Conservation (phyloP, 805 yeast species). For the Schizosaccharomyces pombe region ASM294v3 CU329670.1:375501-376000, state of each 20-base stretch:
- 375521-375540: conserved; percentile 94
- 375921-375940: too few relatives aligned
- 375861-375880: too few relatives aligned
- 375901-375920: too few relatives aligned
- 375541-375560: conserved; percentile 72
- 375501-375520: conserved; percentile 82
- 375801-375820: conserved; percentile 11
- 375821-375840: conserved; percentile 8
- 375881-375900: too few relatives aligned
- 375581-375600: conserved; percentile 80
- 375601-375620: conserved; percentile 64
- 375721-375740: neutral
- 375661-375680: conserved; percentile 17
- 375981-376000: too few relatives aligned
- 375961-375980: too few relatives aligned
- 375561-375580: conserved; percentile 90
- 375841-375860: too few relatives aligned
- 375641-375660: conserved; percentile 79
- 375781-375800: conserved; percentile 11
- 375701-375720: neutral
- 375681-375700: neutral
- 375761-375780: conserved; percentile 7
- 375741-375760: neutral
- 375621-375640: conserved; percentile 46
- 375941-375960: too few relatives aligned